A percentile compares a stretch with the other conserved stretches of the same genome.
phyloP scores from a whole-genome alignment of 73 alveolate genomes.

The Tetrahymena thermophila region DNA sequence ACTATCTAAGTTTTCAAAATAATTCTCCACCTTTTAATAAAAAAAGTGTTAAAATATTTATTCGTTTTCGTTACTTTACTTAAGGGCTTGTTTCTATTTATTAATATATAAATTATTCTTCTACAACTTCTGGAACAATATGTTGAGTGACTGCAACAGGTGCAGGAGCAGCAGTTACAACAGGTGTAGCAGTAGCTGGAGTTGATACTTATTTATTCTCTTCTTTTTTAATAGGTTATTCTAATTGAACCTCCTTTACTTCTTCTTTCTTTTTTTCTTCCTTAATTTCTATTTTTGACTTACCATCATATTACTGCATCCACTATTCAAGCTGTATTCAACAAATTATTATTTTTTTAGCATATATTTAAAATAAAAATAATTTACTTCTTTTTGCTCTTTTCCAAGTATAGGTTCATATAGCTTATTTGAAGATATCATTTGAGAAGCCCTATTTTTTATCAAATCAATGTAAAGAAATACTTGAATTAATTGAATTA shows the following conservation, averaged over 20 bases:
- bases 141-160: not conserved
- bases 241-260: not conserved
- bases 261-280: not conserved
- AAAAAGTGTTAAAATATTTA: not conserved
- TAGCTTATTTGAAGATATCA: conserved; percentile 21
- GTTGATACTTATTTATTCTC: not conserved
- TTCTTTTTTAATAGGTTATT: not conserved
- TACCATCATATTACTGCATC: not conserved
- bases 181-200: not conserved
- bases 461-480: not conserved
- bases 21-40: not conserved
- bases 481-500: not conserved
- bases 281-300: not conserved
- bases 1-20: not conserved
- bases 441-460: not conserved
- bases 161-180: not conserved
- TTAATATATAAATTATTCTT: not conserved
- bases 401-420: conserved; percentile 25
- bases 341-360: not conserved
- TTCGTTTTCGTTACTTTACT: not conserved
- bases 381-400: conserved; percentile 2
- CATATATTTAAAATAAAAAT: not conserved
- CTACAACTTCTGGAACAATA: not conserved
- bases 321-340: not conserved
- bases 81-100: not conserved